Evolutionary conservation across 2,329 filamentous ascomycete genomes (phyloP).

Genomic region (Lachnum nothofagi): DNA sequence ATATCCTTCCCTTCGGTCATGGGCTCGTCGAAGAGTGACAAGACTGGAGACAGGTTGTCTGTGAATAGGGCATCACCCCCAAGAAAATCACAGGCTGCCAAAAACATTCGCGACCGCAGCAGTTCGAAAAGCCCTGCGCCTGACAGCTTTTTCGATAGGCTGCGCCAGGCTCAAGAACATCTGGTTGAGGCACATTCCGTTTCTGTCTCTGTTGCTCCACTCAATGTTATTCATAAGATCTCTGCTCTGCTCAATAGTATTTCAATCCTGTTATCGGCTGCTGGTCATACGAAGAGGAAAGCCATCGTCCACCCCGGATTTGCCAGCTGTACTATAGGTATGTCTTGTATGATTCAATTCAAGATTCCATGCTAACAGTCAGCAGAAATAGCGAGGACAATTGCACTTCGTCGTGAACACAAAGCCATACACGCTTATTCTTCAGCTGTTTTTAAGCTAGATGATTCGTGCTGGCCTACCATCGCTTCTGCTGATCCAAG

Average conservation of each 20-base stretch:
- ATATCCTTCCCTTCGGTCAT: constrained; percentile 73
- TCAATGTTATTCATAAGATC: constrained; percentile 54
- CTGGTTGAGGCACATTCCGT: constrained; percentile 56
- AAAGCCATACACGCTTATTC: constrained; percentile 42
- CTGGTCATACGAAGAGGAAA: constrained; percentile 44
- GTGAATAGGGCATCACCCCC: constrained; percentile 20
- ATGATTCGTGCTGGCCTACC: constrained; percentile 42
- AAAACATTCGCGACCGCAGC: constrained; percentile 9
- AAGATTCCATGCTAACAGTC: constrained; percentile 10
- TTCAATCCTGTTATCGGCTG: constrained; percentile 60
- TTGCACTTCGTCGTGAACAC: constrained; percentile 62
- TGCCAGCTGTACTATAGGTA: constrained; percentile 53
- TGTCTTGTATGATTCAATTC: constrained; percentile 1
- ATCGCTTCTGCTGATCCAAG: constrained; percentile 37
- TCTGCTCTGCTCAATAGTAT: constrained; percentile 61
- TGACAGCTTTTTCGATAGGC: constrained; percentile 33
- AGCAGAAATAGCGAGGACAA: constrained; percentile 61
- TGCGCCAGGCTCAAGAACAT: constrained; percentile 61
- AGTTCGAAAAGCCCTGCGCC: constrained; percentile 10
- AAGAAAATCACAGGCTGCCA: constrained; percentile 18
- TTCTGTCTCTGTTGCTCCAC: constrained; percentile 47
- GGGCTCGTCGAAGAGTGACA: constrained; percentile 20
- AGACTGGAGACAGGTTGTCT: constrained; percentile 21
- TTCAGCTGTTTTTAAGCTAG: constrained; percentile 12
- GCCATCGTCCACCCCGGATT: constrained; percentile 48